A percentile compares a stretch with the other conserved stretches of the same genome.
Evolutionary conservation across 2,329 filamentous ascomycete species (phyloP).

Genomic region (Fusarium transvaalense): DNA sequence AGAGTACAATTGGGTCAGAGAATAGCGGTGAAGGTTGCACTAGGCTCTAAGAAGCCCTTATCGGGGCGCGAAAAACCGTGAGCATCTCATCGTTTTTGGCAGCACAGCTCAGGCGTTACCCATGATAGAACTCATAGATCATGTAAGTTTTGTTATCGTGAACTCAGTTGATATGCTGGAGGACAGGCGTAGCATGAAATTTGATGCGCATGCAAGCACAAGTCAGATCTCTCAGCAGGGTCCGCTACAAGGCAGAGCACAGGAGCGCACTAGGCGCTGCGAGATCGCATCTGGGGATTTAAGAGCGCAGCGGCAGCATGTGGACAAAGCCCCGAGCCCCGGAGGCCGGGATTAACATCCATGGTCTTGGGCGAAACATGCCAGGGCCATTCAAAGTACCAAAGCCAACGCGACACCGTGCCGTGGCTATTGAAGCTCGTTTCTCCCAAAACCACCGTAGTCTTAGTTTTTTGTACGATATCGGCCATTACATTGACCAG

Average conservation of each 20-base stretch:
- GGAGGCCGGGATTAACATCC: conserved; percentile 39
- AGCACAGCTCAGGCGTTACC: conserved; percentile 18
- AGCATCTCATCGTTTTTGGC: conserved; percentile 24
- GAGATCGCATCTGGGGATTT: conserved; percentile 49
- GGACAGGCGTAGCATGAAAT: conserved; percentile 32
- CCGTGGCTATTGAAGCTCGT: conserved; percentile 25
- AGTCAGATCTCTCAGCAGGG: conserved; percentile 46
- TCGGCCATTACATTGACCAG: conserved; percentile 42
- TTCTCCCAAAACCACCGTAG: conserved; percentile 16
- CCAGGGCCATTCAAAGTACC: conserved; percentile 34
- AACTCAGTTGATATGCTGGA: conserved; percentile 31
- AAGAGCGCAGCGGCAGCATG: conserved; percentile 47
- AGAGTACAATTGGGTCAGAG: conserved; percentile 38
- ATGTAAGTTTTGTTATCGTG: conserved; percentile 11
- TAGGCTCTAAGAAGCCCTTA: conserved; percentile 44
- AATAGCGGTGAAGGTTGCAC: conserved; percentile 49
- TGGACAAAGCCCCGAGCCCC: conserved; percentile 46
- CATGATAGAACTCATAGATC: conserved; percentile 8
- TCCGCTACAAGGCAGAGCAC: conserved; percentile 43
- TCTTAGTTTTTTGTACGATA: conserved; percentile 25
- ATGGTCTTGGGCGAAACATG: conserved; percentile 43
- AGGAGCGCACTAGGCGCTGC: conserved; percentile 50
- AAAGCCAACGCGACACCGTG: conserved; percentile 24
- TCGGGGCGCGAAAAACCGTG: conserved; percentile 37
- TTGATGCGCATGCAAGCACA: conserved; percentile 49